Evolutionary conservation across 2,329 filamentous ascomycete genomes (phyloP), one percentile per base, ranked within the genome.

Genomic region (Bipolaris victoriae): DNA sequence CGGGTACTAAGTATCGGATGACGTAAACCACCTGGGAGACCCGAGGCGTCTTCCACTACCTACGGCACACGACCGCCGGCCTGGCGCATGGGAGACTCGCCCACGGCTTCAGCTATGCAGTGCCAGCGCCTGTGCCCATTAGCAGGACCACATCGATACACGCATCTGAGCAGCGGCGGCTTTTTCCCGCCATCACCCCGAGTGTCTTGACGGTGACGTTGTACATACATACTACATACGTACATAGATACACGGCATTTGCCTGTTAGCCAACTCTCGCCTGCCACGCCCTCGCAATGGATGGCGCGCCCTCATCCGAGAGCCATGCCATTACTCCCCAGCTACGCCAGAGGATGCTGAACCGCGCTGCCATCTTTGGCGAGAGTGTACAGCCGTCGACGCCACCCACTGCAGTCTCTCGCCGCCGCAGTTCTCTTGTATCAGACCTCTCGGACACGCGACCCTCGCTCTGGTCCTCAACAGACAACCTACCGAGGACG

Each of bases 381-480:
- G 74, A 76, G 61, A 71, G 72, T 43, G 65, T 59, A 26, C 67
- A 60, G 45, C 57, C 64, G 15, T 58, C 65, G 29, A 49, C 62
- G 45, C 60, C 61, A 2, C 54, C 54, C 35, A 41, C 50, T 29
- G 58, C 66, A 35, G 57, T 60, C 20, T 48, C 61, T 49, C 84
- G 86, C 26, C 85, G 91, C 52, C 85, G 90, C 60, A 91, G 89
- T 78, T 95, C 91, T 35, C 87, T 87, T 46, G 85, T 96, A 61
- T 95, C 91, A 26, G 90, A 93, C 68, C 88, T 84, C 67, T 90
- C 90, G 62, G 89, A 91, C 75, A 87, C 87, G 39, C 85, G 86
- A 63, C 82, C 83, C 58, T 85, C 84, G 2, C 79, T 89, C 43
- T 84, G 84, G 45, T 85, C 85, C 2, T 90, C 89, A 18, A 89